These are phyloP conservation scores for Colletotrichum cuscutae DNA, from an alignment of 2,329 filamentous ascomycete species.

Conservation along the genomic window DNA sequence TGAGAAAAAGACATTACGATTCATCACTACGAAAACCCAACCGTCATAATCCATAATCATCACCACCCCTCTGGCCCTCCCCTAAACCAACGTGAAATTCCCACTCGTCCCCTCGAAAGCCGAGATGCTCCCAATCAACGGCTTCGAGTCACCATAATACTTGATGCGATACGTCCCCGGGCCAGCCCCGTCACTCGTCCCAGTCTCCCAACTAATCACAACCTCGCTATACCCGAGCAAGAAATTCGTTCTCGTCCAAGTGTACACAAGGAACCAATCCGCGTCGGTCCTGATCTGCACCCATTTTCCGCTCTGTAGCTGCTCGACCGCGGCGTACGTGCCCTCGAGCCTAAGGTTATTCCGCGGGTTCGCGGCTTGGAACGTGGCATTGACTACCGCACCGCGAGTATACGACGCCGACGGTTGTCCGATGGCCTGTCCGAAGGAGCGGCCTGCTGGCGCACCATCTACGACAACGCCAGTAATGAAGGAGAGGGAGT, in stretches of 20 bases:
- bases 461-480: conserved; percentile 80
- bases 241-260: conserved; percentile 79
- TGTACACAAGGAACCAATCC: conserved; percentile 86
- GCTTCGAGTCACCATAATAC: conserved; percentile 89
- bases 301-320: conserved; percentile 66
- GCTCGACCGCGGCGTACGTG: conserved; percentile 83
- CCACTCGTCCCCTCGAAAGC: conserved; percentile 76
- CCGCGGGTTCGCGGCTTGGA: conserved; percentile 88
- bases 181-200: conserved; percentile 46
- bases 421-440: conserved; percentile 69
- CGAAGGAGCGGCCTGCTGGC: conserved; percentile 75
- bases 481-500: conserved; percentile 82
- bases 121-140: conserved; percentile 66
- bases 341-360: conserved; percentile 85
- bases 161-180: conserved; percentile 79
- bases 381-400: conserved; percentile 71
- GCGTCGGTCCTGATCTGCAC: conserved; percentile 73
- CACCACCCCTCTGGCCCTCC: neutral
- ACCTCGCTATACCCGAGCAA: conserved; percentile 82
- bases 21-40: neutral
- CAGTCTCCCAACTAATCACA: conserved; percentile 82
- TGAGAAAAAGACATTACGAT: neutral
- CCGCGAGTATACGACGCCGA: conserved; percentile 67
- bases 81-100: conserved; percentile 55
- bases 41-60: neutral